These are phyloP conservation scores for Paraleonurus japonicus DNA, from an alignment of 257 asterid species.

Conservation along the genomic window DNA sequence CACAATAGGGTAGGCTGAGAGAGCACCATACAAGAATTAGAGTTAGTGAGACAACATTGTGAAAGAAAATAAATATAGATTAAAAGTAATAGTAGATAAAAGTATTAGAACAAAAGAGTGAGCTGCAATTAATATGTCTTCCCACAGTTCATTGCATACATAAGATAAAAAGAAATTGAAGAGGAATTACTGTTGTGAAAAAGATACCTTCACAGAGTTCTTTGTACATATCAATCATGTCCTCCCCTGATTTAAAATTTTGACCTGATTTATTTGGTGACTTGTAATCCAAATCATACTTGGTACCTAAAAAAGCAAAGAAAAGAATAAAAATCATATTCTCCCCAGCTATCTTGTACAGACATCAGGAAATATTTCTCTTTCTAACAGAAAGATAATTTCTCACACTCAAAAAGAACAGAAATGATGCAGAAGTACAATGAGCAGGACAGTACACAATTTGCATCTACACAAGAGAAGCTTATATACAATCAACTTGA, in stretches of 20 bases:
- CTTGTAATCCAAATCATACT: conserved; percentile 88
- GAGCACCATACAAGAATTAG: conserved; percentile 23
- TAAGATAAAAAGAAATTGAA: conserved; percentile 13
- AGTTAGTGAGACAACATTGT: conserved; percentile 12
- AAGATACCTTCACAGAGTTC: conserved; percentile 77
- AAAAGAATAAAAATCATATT: conserved; percentile 24
- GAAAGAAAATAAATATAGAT: conserved; percentile 7
- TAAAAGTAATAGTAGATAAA: neutral
- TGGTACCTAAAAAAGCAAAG: conserved; percentile 64
- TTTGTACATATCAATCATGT: conserved; percentile 84
- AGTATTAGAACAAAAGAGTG: conserved; percentile 12
- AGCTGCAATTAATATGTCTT: conserved; percentile 32
- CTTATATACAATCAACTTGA: neutral
- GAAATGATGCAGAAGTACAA: neutral
- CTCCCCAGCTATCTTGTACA: conserved; percentile 20
- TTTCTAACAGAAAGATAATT: neutral
- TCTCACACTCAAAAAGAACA: conserved; percentile 3
- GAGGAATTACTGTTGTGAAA: conserved; percentile 7
- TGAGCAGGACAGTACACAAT: neutral
- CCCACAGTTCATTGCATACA: conserved; percentile 37
- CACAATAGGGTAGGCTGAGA: conserved; percentile 79
- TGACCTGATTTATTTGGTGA: conserved; percentile 82
- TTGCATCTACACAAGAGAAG: neutral
- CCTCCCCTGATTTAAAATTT: conserved; percentile 91
- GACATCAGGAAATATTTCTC: neutral